phyloP scores from a whole-genome alignment of 75 land plant genomes.

The Sequoia sempervirens region DNA sequence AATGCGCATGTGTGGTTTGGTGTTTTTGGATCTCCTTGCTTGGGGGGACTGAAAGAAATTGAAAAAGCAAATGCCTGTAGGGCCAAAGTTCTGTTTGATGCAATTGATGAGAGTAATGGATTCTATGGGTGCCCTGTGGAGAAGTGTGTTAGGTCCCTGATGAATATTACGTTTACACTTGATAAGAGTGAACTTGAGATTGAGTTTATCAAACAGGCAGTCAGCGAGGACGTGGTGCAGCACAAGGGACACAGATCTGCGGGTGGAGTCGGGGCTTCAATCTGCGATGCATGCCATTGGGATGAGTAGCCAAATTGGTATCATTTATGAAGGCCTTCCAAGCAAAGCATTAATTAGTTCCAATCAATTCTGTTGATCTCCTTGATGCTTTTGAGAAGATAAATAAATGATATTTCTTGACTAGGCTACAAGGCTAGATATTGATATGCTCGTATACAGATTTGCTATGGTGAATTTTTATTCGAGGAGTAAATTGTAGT shows the following conservation, averaged over 20 bases:
- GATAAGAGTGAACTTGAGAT: slow-evolving; percentile 76
- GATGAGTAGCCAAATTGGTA: slow-evolving; percentile 79
- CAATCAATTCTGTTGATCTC: not conserved
- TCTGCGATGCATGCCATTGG: slow-evolving; percentile 98
- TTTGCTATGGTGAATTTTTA: not conserved
- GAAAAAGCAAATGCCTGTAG: slow-evolving; percentile 81
- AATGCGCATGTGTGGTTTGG: slow-evolving; percentile 85
- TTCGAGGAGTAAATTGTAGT: not conserved
- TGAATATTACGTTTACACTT: slow-evolving; percentile 95
- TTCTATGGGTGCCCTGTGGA: slow-evolving; percentile 90
- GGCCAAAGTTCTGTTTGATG: slow-evolving; percentile 72
- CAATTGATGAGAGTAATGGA: slow-evolving; percentile 80
- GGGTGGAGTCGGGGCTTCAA: slow-evolving; percentile 95
- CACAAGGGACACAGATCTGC: slow-evolving; percentile 97
- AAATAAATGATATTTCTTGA: not conserved
- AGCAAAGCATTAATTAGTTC: slow-evolving; percentile 41
- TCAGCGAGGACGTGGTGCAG: slow-evolving; percentile 79
- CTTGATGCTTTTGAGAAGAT: not conserved
- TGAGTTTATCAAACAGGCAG: slow-evolving; percentile 85
- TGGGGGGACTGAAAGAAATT: slow-evolving; percentile 72
- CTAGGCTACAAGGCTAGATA: not conserved
- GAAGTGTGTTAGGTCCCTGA: slow-evolving; percentile 75
- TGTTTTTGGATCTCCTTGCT: slow-evolving; percentile 78
- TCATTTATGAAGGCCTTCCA: slow-evolving; percentile 61
- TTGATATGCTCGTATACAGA: not conserved